Base-by-base conservation (phyloP, 108 stramenopile genomes). In the Poteriospumella lacustris region DNA sequence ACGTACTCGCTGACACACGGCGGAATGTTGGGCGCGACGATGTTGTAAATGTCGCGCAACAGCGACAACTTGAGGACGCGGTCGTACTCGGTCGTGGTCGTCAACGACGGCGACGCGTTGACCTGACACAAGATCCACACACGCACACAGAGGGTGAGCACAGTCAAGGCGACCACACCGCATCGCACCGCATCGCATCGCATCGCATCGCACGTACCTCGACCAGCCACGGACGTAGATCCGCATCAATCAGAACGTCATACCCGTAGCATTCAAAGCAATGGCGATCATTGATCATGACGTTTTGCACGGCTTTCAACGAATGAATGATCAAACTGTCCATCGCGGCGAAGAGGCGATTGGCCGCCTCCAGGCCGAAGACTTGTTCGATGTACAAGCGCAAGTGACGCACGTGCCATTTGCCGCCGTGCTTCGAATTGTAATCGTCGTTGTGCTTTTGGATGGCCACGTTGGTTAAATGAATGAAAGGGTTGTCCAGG, bases 231-330 rank as follows among this genome's bases (percentile, higher is more conserved):
- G 91, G 90, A 79, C 89, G 90, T 29, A 91, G 82, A 12, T 84
- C 56, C 42, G 70, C 76, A 81, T 94, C 93, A 40, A 94, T 81
- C 31, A 94, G 84, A 1, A 94, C 43, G 81, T 94, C 92, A 75
- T 91, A 94, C 40, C 83, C 93, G 80, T 92, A 94, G 59, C 91
- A 83, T 70, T 94, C 93, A 76, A 94, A 94, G 72, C 91, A 92
- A 67, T 92, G 81, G 58, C 87, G 81, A 47, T 91, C 90, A 69
- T 89, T 87, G n/a, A 88, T 81, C 62, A 94, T 84, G 42, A 87
- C 79, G 28, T 43, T 43, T 80, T 90, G 90, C 36, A 92, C 84
- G 12, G 90, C 82, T 38, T 89, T 41, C 0, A 85, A 82, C 0
- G 81, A 81, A n/a, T 85, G 83, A 0, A 88, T 75, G 58, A 89